Evolutionary conservation across 306 rosid genomes (phyloP).

Genomic region (Gleditsia sinensis): DNA sequence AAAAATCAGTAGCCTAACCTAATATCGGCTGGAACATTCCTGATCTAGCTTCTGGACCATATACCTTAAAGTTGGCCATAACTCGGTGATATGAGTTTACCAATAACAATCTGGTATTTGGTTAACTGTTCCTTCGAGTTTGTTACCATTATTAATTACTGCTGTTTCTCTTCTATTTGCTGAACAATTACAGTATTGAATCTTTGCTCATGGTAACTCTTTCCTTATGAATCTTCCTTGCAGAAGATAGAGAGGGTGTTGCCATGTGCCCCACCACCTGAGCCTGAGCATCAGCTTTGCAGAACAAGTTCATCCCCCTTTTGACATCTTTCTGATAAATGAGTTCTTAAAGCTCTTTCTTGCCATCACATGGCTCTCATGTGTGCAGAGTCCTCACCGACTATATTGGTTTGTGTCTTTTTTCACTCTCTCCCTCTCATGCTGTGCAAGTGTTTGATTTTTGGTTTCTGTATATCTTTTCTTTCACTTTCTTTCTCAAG

Average conservation of each 20-base stretch:
- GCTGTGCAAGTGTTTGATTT: no score
- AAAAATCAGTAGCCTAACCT: no score
- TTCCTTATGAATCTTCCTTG: conserved; percentile 28
- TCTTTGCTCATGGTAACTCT: conserved; percentile 10
- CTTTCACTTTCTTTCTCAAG: no score
- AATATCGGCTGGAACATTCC: not conserved
- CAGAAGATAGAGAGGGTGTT: conserved; percentile 50
- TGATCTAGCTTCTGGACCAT: not conserved
- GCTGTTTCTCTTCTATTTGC: conserved; percentile 6
- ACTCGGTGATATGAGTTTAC: conserved; percentile 17
- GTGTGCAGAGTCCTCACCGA: no score
- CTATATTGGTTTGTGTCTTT: no score
- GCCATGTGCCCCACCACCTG: conserved; percentile 48
- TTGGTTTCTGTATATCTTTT: no score
- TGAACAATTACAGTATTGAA: conserved; percentile 18
- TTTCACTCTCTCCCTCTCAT: no score
- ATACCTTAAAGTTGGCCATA: conserved; percentile 13
- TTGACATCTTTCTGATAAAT: conserved; percentile 16
- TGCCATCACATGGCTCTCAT: not conserved
- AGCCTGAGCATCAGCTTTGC: conserved; percentile 54
- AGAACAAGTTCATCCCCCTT: conserved; percentile 53
- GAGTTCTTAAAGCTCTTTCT: not conserved
- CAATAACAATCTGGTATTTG: not conserved
- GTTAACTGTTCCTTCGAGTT: conserved; percentile 3
- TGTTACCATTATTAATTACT: not conserved